Evolutionary conservation across 345 rosid species (phyloP).

Genomic region (Arabis alpina): DNA sequence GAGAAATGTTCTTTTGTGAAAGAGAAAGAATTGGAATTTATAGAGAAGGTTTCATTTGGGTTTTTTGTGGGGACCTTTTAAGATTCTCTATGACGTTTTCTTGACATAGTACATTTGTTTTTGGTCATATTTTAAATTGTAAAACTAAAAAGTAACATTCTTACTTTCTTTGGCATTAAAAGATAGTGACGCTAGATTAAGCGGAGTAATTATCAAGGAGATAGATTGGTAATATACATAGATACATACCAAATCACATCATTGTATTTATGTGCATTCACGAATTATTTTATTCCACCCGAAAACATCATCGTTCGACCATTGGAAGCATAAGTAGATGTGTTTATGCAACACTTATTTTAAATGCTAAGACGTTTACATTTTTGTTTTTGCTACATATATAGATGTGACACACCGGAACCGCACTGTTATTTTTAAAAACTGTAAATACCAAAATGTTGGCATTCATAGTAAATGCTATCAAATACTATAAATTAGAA

Average conservation of each 20-base stretch:
- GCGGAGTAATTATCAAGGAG: background rate
- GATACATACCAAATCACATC: slow-evolving; percentile 12
- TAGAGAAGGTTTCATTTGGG: slow-evolving; percentile 25
- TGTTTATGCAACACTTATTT: too few relatives aligned
- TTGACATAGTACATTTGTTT: slow-evolving; percentile 25
- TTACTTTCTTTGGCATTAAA: slow-evolving; percentile 19
- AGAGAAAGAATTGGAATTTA: slow-evolving; percentile 28
- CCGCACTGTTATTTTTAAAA: background rate
- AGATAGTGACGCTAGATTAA: slow-evolving; percentile 3
- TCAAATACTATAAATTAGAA: background rate
- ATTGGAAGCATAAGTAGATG: slow-evolving; percentile 10
- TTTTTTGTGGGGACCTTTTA: slow-evolving; percentile 33
- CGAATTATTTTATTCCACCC: background rate
- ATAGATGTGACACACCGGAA: background rate
- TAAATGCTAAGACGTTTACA: background rate
- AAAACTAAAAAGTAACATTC: slow-evolving; percentile 19
- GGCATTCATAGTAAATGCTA: background rate
- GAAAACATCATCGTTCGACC: slow-evolving; percentile 24
- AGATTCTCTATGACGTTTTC: slow-evolving; percentile 38
- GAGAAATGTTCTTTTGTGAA: slow-evolving; percentile 37
- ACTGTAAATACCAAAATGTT: background rate
- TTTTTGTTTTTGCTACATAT: slow-evolving; percentile 26
- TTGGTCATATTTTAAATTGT: slow-evolving; percentile 2
- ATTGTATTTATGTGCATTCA: slow-evolving; percentile 19
- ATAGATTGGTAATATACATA: background rate